Base-by-base conservation (phyloP, 2,329 filamentous ascomycete genomes). In the Paramyrothecium roridum region DNA sequence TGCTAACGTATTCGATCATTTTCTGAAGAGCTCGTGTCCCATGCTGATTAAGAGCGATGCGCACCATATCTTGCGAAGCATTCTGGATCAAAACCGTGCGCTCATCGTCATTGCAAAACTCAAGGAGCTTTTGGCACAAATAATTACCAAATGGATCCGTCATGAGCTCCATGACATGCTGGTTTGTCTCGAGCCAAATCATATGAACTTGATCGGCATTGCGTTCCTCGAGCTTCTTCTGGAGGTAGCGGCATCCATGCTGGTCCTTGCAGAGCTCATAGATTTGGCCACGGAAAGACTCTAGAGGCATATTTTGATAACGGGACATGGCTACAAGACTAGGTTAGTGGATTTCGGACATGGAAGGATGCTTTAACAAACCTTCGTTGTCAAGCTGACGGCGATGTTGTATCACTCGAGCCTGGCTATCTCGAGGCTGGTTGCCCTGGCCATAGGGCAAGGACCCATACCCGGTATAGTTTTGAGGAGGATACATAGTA, bases 141-240 rank as follows among this genome's bases (percentile, higher is more conserved):
- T 99, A 99, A 80, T 99, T 99, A 71, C 95, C 95, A 73, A 99
- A 99, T 11, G 95, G 93, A 74, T 99, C 93, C 57, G 92, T 97
- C 95, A 99, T 99, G 61, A 99, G 81, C 78, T 99, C 95, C 60
- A 96, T 88, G 64, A 99, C 93, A 71, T 98, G 92, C 68, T 89
- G 83, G 69, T 93, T 91, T 53, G 93, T 96, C 79, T 99, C 95
- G 30, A 88, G 80, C 80, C 96, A 99, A 71, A 99, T 98, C 79
- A 93, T 87, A 71, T 96, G 89, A 52, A 97, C 84, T 66, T 96
- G 85, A 26, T 93, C 88, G 6, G 88, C 83, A 63, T 88, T 87
- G 64, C 89, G 89, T 68, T 96, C 93, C 76, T 99, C 95, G 6
- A 99, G 82, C 78, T 98, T 96, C 80, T 96, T 95, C 77, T 99